These are phyloP conservation scores for Metarhizium guizhouense DNA, from an alignment of 2,329 filamentous ascomycete species.

Conservation along the genomic window DNA sequence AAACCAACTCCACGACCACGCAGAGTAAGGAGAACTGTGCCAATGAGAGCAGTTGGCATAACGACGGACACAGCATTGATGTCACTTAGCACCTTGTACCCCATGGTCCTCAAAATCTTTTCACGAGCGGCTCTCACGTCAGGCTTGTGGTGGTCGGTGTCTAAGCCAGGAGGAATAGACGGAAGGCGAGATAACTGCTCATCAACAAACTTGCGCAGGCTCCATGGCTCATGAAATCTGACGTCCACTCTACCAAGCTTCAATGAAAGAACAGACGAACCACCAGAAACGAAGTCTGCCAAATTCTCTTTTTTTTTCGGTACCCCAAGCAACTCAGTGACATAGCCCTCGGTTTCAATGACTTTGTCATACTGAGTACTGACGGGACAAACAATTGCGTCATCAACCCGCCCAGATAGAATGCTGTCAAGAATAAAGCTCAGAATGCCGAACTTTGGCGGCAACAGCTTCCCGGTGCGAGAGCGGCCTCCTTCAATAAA, in stretches of 20 bases:
- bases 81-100: conserved; percentile 85
- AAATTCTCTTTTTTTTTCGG: conserved; percentile 96
- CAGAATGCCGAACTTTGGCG: conserved; percentile 92
- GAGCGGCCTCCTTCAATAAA: conserved; percentile 95
- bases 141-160: conserved; percentile 36
- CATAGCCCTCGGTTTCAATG: conserved; percentile 94
- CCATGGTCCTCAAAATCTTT: conserved; percentile 73
- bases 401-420: conserved; percentile 76
- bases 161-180: conserved; percentile 28
- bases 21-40: conserved; percentile 84
- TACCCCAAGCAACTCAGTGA: conserved; percentile 84
- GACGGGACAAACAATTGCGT: conserved; percentile 89
- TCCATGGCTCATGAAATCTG: conserved; percentile 95
- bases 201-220: conserved; percentile 69
- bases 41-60: conserved; percentile 95
- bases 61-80: conserved; percentile 96
- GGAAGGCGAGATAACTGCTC: conserved; percentile 58
- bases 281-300: conserved; percentile 74
- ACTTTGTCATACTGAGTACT: conserved; percentile 99
- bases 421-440: conserved; percentile 87
- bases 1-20: conserved; percentile 88
- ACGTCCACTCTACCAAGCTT: conserved; percentile 90
- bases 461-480: conserved; percentile 83
- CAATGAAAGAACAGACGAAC: conserved; percentile 77
- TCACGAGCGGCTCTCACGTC: conserved; percentile 49